phyloP scores from a whole-genome alignment of 306 rosid species.

The Mimosa pudica region DNA sequence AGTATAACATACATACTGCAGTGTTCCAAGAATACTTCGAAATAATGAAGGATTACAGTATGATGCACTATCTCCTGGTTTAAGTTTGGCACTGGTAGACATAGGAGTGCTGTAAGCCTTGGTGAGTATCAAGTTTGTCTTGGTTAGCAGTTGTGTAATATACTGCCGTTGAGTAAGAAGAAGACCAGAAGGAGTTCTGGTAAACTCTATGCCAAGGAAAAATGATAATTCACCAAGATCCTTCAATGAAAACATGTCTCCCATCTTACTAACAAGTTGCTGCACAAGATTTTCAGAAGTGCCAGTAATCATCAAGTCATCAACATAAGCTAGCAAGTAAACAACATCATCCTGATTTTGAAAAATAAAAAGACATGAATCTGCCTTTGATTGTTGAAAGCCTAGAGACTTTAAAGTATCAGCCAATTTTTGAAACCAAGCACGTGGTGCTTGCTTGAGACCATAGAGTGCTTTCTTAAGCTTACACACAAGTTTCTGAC shows the following conservation, averaged over 20 bases:
- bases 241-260: not conserved
- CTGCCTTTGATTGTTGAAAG: not conserved
- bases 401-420: rapidly evolving
- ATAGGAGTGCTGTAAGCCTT: not conserved
- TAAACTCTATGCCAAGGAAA: not conserved
- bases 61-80: not conserved
- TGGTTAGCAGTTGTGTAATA: no score
- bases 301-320: not conserved
- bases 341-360: rapidly evolving
- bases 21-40: no score
- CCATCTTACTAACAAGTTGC: rapidly evolving
- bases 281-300: not conserved
- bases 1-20: no score
- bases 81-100: rapidly evolving
- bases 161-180: not conserved
- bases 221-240: not conserved
- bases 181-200: rapidly evolving
- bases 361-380: not conserved
- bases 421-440: not conserved
- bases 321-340: not conserved
- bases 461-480: not conserved
- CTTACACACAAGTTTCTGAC: not conserved
- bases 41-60: no score
- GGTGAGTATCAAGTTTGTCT: not conserved
- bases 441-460: not conserved